Percentiles rank a stretch among this genome's conserved stretches.
Conservation (phyloP, 495 filamentous ascomycete species). For the Pyrenopolyporus hunteri region DNA sequence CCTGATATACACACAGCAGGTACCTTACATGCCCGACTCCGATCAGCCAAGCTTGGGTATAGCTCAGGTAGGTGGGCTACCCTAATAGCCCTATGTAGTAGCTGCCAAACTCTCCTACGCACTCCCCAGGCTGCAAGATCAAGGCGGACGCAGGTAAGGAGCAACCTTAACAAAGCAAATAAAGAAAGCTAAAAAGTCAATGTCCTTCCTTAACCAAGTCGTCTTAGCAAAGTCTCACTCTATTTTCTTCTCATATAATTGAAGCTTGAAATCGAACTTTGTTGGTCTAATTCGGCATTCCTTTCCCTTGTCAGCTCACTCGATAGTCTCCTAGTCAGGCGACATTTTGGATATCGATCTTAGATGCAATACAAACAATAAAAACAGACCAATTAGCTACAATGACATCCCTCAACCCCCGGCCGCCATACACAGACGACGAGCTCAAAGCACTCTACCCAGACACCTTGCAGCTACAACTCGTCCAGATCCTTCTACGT, state of each 20-base stretch:
- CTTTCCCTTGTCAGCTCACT: background rate
- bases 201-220: background rate
- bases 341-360: background rate
- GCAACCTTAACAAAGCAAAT: background rate
- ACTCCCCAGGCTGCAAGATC: background rate
- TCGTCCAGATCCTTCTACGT: conserved; percentile 89
- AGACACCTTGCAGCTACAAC: conserved; percentile 73
- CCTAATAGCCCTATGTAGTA: no score
- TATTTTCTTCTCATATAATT: background rate
- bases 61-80: no score
- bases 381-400: background rate
- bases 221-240: background rate
- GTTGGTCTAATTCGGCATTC: background rate
- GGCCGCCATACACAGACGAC: conserved; percentile 75
- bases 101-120: background rate
- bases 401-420: conserved; percentile 81
- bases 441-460: conserved; percentile 89
- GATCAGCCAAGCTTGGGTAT: background rate
- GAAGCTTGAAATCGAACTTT: no score
- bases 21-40: background rate
- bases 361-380: background rate
- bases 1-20: background rate
- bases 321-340: background rate
- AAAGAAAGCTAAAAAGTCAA: background rate
- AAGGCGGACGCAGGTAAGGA: no score